Evolutionary conservation across 352 stramenopile species (phyloP).

Genomic region (Globisporangium paddicum): DNA sequence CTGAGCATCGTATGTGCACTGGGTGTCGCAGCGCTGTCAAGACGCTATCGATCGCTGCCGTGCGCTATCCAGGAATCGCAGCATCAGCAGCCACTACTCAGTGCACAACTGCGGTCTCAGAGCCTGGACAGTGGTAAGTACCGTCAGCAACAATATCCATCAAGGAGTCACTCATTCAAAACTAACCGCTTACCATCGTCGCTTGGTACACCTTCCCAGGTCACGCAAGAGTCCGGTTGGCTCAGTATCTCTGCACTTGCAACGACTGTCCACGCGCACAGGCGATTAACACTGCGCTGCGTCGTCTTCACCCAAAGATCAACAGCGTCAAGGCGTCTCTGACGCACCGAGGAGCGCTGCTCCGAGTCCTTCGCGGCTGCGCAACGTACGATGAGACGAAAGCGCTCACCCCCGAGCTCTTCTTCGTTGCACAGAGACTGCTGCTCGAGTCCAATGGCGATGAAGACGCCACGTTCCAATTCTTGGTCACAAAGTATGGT

Average conservation of each 20-base stretch:
- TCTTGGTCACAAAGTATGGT: conserved; percentile 23
- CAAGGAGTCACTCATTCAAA: neutral
- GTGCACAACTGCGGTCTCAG: neutral
- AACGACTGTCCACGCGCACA: conserved; percentile 51
- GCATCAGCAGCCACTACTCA: neutral
- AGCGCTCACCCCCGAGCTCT: conserved; percentile 28
- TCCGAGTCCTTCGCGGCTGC: conserved; percentile 53
- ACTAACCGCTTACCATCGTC: neutral
- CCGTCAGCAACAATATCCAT: neutral
- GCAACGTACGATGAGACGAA: conserved; percentile 72
- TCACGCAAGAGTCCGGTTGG: neutral
- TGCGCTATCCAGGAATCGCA: neutral
- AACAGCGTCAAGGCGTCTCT: neutral
- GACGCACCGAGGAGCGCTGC: conserved; percentile 18
- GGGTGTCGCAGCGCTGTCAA: neutral
- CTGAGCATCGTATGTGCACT: no score
- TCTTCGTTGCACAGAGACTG: conserved; percentile 47
- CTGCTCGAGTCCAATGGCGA: conserved; percentile 35
- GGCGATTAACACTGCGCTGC: conserved; percentile 39
- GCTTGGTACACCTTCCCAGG: neutral
- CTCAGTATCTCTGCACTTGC: conserved; percentile 53
- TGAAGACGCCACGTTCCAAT: conserved; percentile 58
- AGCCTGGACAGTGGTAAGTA: conserved; percentile 7
- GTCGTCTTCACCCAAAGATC: conserved; percentile 26
- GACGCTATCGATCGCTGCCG: conserved; percentile 2